phyloP scores from a whole-genome alignment of 441 rosid genomes.

The Aleurites moluccanus region DNA sequence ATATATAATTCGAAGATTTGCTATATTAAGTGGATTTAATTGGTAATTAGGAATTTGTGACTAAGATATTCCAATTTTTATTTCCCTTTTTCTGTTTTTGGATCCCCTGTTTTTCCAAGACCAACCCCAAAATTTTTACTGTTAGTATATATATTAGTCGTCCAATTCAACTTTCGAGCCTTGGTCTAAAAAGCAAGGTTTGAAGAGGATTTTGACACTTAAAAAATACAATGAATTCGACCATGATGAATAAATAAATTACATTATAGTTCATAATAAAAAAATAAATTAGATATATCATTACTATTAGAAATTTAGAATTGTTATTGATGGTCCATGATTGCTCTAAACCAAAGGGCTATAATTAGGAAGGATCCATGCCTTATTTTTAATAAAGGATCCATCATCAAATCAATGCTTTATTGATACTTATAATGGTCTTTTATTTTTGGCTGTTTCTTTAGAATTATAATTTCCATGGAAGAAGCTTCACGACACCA shows the following conservation, averaged over 20 bases:
- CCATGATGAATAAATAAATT: background rate
- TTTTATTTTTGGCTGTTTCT: conserved; percentile 10
- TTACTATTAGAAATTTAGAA: background rate
- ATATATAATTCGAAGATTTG: no score
- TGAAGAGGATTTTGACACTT: no score
- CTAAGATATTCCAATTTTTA: no score
- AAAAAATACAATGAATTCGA: background rate
- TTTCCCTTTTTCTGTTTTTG: no score
- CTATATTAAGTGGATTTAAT: no score
- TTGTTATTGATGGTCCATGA: background rate
- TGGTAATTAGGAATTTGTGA: no score
- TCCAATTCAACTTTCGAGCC: no score
- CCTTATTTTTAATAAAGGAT: background rate
- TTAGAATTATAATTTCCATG: background rate
- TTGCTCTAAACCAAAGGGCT: background rate
- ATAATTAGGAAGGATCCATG: background rate
- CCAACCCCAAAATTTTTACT: no score
- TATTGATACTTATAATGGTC: background rate
- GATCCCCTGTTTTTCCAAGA: no score
- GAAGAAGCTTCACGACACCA: background rate
- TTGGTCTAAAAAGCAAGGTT: background rate
- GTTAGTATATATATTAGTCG: no score
- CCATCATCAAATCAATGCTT: conserved; percentile 1
- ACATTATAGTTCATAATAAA: background rate
- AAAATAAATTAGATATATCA: background rate